Percentiles rank a stretch among this genome's conserved stretches.
These are phyloP conservation scores for Amanita polypyramis DNA, from an alignment of 768 basidiomycete genomes.

Conservation along the genomic window DNA sequence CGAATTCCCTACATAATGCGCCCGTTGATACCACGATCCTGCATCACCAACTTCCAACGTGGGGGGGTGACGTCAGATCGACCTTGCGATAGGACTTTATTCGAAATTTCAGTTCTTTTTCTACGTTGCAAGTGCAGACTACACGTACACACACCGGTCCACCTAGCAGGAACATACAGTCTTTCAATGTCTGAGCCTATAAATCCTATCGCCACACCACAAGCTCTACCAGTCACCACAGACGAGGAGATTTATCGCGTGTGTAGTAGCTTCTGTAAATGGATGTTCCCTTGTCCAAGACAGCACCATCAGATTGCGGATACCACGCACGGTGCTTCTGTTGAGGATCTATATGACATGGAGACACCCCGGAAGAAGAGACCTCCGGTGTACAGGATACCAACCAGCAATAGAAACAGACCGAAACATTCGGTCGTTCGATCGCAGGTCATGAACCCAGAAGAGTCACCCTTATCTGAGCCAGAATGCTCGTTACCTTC, in stretches of 20 bases:
- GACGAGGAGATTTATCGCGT: neutral
- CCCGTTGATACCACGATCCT: neutral
- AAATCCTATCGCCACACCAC: neutral
- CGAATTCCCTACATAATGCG: neutral
- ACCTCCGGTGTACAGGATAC: neutral
- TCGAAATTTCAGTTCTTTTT: no score
- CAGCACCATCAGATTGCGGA: neutral
- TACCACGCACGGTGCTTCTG: neutral
- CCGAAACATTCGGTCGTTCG: neutral
- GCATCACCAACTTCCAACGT: neutral
- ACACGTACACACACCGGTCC: no score
- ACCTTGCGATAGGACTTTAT: neutral
- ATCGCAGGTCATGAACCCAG: neutral
- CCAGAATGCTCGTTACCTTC: neutral
- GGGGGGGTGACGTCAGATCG: neutral
- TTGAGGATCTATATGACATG: neutral
- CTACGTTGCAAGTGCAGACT: no score
- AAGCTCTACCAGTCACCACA: neutral
- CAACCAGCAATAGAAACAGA: constrained; percentile 2
- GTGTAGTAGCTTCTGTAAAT: neutral
- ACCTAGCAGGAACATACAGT: no score
- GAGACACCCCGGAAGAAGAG: constrained; percentile 1
- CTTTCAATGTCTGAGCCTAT: no score
- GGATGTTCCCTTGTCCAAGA: neutral
- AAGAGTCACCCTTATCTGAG: neutral